These are phyloP conservation scores for Lecanicillium sp. DNA, from an alignment of 2,329 filamentous ascomycete species.

Conservation along the genomic window DNA sequence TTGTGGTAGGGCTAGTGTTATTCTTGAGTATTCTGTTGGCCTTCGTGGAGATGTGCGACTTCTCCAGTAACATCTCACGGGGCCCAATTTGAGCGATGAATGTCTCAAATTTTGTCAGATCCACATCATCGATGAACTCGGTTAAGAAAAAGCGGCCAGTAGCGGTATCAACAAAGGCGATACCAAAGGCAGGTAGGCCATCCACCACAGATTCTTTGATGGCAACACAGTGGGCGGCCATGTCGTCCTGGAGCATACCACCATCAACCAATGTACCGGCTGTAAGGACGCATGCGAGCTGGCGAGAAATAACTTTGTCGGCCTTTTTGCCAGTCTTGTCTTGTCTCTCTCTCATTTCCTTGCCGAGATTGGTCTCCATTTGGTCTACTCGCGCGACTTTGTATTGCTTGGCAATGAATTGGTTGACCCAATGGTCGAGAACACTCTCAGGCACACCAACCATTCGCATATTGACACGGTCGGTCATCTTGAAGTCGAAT, in stretches of 20 bases:
- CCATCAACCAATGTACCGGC: slow-evolving; percentile 90
- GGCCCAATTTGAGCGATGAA: slow-evolving; percentile 89
- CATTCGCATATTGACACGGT: slow-evolving; percentile 99
- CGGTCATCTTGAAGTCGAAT: slow-evolving; percentile 95
- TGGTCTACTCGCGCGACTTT: slow-evolving; percentile 97
- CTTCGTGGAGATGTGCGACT: slow-evolving; percentile 78
- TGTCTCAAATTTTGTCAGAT: slow-evolving; percentile 95
- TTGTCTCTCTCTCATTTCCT: slow-evolving; percentile 96
- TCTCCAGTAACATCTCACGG: slow-evolving; percentile 84
- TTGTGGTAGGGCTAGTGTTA: slow-evolving; percentile 83
- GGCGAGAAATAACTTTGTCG: slow-evolving; percentile 88
- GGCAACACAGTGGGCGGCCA: slow-evolving; percentile 91
- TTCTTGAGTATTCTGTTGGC: slow-evolving; percentile 91
- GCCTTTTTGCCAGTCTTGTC: slow-evolving; percentile 60
- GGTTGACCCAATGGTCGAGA: slow-evolving; percentile 94
- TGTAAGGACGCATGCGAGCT: slow-evolving; percentile 86
- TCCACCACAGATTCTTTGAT: slow-evolving; percentile 79
- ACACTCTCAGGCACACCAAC: slow-evolving; percentile 95
- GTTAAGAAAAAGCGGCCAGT: slow-evolving; percentile 94
- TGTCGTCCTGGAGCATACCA: slow-evolving; percentile 95
- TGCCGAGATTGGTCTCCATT: slow-evolving; percentile 89
- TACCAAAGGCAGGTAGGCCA: slow-evolving; percentile 75
- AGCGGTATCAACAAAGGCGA: slow-evolving; percentile 91
- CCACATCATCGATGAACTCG: slow-evolving; percentile 83
- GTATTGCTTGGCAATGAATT: slow-evolving; percentile 96